phyloP scores from a whole-genome alignment of 805 yeast species.

The Zygoascus tannicola region DNA sequence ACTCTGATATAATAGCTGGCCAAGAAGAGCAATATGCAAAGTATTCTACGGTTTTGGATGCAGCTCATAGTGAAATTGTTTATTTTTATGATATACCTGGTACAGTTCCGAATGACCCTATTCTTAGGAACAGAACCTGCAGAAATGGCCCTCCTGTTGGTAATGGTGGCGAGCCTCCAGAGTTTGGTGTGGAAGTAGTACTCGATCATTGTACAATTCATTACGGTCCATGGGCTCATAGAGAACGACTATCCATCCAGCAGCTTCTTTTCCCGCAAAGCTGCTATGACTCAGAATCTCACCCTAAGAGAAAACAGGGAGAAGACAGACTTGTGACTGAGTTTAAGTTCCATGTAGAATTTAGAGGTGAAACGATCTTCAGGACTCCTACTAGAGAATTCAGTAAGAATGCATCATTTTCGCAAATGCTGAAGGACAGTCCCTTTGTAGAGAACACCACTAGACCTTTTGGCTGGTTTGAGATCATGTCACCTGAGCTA shows the following conservation, averaged over 20 bases:
- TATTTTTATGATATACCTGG: slow-evolving; percentile 75
- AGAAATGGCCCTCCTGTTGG: slow-evolving; percentile 46
- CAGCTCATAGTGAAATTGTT: slow-evolving; percentile 43
- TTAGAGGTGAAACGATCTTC: slow-evolving; percentile 56
- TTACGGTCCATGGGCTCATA: slow-evolving; percentile 95
- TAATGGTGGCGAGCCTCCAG: slow-evolving; percentile 49
- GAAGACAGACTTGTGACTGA: slow-evolving; percentile 45
- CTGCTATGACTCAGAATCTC: slow-evolving; percentile 46
- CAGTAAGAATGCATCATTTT: slow-evolving; percentile 57
- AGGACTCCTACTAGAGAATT: slow-evolving; percentile 78
- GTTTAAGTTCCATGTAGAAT: slow-evolving; percentile 44
- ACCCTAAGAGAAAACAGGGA: slow-evolving; percentile 39
- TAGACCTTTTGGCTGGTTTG: slow-evolving; percentile 90
- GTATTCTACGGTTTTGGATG: slow-evolving; percentile 57
- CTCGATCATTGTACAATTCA: slow-evolving; percentile 56
- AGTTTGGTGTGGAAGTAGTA: slow-evolving; percentile 50
- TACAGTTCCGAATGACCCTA: slow-evolving; percentile 33
- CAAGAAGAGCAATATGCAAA: slow-evolving; percentile 68
- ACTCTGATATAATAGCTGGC: slow-evolving; percentile 24
- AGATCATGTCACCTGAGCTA: slow-evolving; percentile 48
- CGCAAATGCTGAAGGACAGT: slow-evolving; percentile 24
- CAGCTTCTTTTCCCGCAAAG: slow-evolving; percentile 57
- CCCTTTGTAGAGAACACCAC: slow-evolving; percentile 18
- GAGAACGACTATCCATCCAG: slow-evolving; percentile 63
- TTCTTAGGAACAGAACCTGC: slow-evolving; percentile 4